These are phyloP conservation scores for Lenzites betulinus DNA, from an alignment of 768 basidiomycete genomes.

Conservation along the genomic window DNA sequence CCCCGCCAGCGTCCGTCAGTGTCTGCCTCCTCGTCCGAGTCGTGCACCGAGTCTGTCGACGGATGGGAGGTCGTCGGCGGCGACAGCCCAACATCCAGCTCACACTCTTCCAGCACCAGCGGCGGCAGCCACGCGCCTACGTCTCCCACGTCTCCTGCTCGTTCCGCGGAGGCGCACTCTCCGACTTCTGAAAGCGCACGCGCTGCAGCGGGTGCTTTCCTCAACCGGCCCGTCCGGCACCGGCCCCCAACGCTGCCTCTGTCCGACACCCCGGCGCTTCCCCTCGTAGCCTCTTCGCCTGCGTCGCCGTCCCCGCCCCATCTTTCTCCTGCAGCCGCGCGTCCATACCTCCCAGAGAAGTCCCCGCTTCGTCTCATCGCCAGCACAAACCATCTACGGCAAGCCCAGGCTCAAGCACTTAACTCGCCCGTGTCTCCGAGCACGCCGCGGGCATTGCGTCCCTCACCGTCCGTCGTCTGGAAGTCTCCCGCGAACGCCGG, in stretches of 20 bases:
- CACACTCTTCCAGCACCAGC: background rate
- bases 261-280: constrained; percentile 7
- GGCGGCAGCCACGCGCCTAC: background rate
- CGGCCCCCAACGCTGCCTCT: background rate
- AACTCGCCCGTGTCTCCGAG: background rate
- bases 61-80: constrained; percentile 14
- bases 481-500: constrained; percentile 3
- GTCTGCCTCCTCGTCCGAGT: constrained; percentile 9
- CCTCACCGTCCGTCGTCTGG: constrained; percentile 18
- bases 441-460: constrained; percentile 8
- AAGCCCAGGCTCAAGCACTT: constrained; percentile 7
- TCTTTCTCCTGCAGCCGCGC: background rate
- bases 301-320: background rate
- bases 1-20: background rate
- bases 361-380: constrained; percentile 10
- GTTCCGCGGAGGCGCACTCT: background rate
- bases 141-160: background rate
- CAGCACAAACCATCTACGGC: constrained; percentile 4
- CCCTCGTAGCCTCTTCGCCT: background rate
- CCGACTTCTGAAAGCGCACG: constrained; percentile 3
- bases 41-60: constrained; percentile 13
- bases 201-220: constrained; percentile 10
- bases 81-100: background rate
- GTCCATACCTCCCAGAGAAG: constrained; percentile 18
- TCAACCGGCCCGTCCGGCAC: constrained; percentile 22